phyloP scores from a whole-genome alignment of 2,329 filamentous ascomycete species.

The Colletotrichum truncatum region DNA sequence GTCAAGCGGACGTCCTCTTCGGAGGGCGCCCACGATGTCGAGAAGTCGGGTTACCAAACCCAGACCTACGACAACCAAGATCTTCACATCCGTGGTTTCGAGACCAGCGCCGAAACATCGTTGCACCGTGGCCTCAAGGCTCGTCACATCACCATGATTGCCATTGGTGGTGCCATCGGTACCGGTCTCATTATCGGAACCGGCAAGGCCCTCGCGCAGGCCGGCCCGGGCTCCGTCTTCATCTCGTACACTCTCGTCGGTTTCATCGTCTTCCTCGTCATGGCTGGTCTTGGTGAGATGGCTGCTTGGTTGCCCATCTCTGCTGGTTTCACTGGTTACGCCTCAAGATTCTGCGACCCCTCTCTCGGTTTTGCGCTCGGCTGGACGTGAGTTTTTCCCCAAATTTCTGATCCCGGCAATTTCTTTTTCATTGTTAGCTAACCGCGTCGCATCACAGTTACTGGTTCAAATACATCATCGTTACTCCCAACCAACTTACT shows the following conservation, averaged over 20 bases:
- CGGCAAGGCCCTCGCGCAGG: constrained; percentile 61
- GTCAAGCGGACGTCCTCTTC: constrained; percentile 41
- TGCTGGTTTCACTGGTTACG: constrained; percentile 84
- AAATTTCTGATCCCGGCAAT: not conserved
- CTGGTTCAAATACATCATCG: constrained; percentile 85
- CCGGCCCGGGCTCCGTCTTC: constrained; percentile 72
- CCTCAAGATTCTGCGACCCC: constrained; percentile 81
- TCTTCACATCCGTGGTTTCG: constrained; percentile 55
- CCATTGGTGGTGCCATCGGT: constrained; percentile 79
- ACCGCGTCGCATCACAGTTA: constrained; percentile 72
- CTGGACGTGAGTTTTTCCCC: constrained; percentile 65
- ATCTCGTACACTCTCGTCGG: constrained; percentile 78
- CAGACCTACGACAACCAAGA: constrained; percentile 37
- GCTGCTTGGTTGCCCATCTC: constrained; percentile 82
- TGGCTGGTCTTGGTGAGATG: constrained; percentile 87
- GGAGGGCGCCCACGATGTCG: constrained; percentile 33
- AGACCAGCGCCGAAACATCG: constrained; percentile 57
- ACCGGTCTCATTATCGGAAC: constrained; percentile 80
- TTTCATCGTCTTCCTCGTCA: constrained; percentile 80
- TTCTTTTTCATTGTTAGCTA: constrained; percentile 52
- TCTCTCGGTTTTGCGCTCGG: constrained; percentile 83
- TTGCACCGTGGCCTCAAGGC: constrained; percentile 63
- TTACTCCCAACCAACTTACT: constrained; percentile 86
- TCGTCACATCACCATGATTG: constrained; percentile 68
- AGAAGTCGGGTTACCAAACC: constrained; percentile 35